Evolutionary conservation across 768 basidiomycete genomes (phyloP), one percentile per base, ranked within the genome.

Genomic region (Pisolithus tinctorius): DNA sequence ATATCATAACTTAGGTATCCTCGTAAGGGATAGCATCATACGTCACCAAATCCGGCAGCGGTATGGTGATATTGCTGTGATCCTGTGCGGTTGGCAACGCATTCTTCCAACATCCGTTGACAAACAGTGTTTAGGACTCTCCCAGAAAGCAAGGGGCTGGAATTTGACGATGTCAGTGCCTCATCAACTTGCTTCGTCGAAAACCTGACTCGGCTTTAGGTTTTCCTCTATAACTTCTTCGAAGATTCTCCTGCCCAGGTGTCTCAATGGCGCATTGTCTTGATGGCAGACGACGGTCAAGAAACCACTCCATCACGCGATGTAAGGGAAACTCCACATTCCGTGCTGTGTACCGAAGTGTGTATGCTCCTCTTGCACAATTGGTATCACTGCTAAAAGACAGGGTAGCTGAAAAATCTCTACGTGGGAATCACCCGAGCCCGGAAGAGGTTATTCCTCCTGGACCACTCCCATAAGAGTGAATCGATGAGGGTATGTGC

Each of bases 361-460:
- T 6, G 66, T 49, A 11, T 41, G 26, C 14, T 25, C 29, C 9
- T 4, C 8, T 16, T 40, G 10, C 13, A 27, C 29, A 16, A n/a
- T 36, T 2, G n/a, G 4, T 36, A 44, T 44, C 13, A 40, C 4
- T 27, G 26, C 43, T 55, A 25, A 65, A 13, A 1, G n/a, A 7
- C 14, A 4, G 11, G 14, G 34, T 1, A 86, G 84, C 68, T 88
- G 17, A 87, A 88, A 57, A 74, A 71, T 41, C 65, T 88, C 0
- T 88, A 88, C 50, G 85, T 88, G 2, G 86, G 83, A 0, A 75
- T 86, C n/a, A 88, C 86, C 0, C 65, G 86, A 36, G 84, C 85
- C 1, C 74, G 81, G 38, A 83, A 80, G 51, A 83, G 84, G 48
- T 58, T 88, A 4, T 85, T 84, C 83, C 78, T 88, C 14, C 76